Evolutionary conservation across 139 green algal genomes (phyloP).

Genomic region (Micromonas commoda): DNA sequence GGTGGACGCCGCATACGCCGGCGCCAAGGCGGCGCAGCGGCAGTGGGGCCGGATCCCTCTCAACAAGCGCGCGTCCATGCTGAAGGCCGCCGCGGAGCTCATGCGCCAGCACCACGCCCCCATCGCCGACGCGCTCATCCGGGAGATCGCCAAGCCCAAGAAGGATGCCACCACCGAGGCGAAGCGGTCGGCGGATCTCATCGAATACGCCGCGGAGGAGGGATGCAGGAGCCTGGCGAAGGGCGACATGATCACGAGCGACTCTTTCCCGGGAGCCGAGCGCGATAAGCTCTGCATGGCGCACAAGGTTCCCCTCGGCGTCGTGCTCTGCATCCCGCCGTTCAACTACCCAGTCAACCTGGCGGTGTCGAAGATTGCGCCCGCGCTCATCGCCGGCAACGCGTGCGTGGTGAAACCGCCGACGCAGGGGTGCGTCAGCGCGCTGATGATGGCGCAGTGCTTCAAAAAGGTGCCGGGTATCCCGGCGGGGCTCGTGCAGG

Average conservation of each 20-base stretch:
- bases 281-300: constrained; percentile 87
- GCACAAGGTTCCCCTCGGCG: constrained; percentile 76
- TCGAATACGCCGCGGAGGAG: constrained; percentile 91
- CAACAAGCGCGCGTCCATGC: constrained; percentile 72
- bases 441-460: constrained; percentile 80
- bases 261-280: constrained; percentile 84
- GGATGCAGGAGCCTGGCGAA: constrained; percentile 73
- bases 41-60: constrained; percentile 78
- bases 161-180: constrained; percentile 68
- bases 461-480: constrained; percentile 74
- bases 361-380: constrained; percentile 86
- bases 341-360: constrained; percentile 99
- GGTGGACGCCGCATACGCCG: constrained; percentile 71
- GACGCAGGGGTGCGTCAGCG: constrained; percentile 78
- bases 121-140: constrained; percentile 80
- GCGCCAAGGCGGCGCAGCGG: constrained; percentile 72
- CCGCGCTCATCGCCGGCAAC: constrained; percentile 94
- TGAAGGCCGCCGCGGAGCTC: constrained; percentile 60
- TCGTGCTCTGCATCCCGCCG: constrained; percentile 88
- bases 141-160: constrained; percentile 84
- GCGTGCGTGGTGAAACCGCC: constrained; percentile 91
- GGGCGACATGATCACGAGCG: constrained; percentile 70
- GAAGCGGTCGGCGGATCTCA: constrained; percentile 77
- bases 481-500: constrained; percentile 68
- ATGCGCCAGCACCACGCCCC: constrained; percentile 73